A percentile compares a stretch with the other conserved stretches of the same genome.
phyloP scores from a whole-genome alignment of 2,329 filamentous ascomycete genomes.

The Scleromitrula shiraiana region DNA sequence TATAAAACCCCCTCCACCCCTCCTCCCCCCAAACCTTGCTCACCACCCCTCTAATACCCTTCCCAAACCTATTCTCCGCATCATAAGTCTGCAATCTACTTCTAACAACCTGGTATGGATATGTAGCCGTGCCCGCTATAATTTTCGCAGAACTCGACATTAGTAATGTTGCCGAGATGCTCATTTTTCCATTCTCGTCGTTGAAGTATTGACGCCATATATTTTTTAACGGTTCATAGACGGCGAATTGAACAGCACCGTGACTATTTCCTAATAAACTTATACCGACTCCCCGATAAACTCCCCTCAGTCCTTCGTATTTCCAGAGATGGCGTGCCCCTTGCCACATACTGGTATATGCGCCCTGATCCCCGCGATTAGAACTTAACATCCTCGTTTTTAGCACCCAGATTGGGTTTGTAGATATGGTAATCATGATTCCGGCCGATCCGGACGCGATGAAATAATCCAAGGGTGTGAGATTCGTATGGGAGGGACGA shows the following conservation, averaged over 20 bases:
- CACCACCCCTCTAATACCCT: constrained; percentile 62
- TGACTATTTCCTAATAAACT: constrained; percentile 82
- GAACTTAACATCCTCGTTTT: constrained; percentile 96
- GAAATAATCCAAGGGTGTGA: constrained; percentile 61
- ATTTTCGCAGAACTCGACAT: constrained; percentile 78
- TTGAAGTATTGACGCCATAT: constrained; percentile 43
- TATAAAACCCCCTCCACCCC: constrained; percentile 79
- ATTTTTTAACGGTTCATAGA: constrained; percentile 68
- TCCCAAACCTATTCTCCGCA: constrained; percentile 64
- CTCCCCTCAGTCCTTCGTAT: constrained; percentile 67
- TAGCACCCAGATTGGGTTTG: constrained; percentile 96
- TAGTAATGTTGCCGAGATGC: constrained; percentile 54
- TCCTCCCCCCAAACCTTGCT: constrained; percentile 70
- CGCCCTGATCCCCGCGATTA: constrained; percentile 63
- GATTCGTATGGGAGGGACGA: constrained; percentile 6
- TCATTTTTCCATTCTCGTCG: constrained; percentile 16
- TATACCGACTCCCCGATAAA: constrained; percentile 81
- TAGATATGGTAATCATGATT: constrained; percentile 68
- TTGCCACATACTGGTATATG: constrained; percentile 69
- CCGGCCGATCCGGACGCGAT: constrained; percentile 64
- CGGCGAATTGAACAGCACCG: constrained; percentile 90
- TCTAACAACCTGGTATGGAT: constrained; percentile 89
- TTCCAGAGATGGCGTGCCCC: constrained; percentile 60
- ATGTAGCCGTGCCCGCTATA: constrained; percentile 81
- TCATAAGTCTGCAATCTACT: constrained; percentile 86